Evolutionary conservation across 345 rosid species (phyloP).

Genomic region (Anacardium occidentale): DNA sequence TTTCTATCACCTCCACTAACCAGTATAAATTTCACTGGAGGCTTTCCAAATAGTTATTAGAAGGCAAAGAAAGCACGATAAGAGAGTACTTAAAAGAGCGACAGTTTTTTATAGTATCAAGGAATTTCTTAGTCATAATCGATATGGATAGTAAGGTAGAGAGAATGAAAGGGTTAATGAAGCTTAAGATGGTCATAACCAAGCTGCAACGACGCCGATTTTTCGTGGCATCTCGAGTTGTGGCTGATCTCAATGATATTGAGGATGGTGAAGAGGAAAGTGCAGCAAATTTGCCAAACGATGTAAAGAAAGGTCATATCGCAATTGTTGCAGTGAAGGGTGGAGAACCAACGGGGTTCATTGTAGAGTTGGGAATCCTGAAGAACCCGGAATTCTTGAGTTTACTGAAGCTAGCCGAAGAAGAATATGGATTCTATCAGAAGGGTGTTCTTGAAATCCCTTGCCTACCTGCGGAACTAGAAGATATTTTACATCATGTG

Average conservation of each 20-base stretch:
- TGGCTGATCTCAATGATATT: background rate
- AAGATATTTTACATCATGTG: conserved; percentile 32
- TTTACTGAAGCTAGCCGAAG: conserved; percentile 47
- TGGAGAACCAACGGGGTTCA: conserved; percentile 47
- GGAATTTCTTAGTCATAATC: background rate
- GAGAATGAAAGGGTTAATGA: conserved; percentile 22
- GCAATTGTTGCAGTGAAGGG: conserved; percentile 47
- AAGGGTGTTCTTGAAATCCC: conserved; percentile 46
- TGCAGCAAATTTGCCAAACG: conserved; percentile 28
- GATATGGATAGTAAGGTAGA: conserved; percentile 21
- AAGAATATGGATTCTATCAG: conserved; percentile 53
- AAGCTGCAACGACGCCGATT: conserved; percentile 24
- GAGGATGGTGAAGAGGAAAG: conserved; percentile 20
- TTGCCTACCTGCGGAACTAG: conserved; percentile 58
- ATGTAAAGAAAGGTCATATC: conserved; percentile 50
- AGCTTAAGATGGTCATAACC: conserved; percentile 28
- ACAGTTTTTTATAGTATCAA: background rate
- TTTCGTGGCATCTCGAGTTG: conserved; percentile 18
- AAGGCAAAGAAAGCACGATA: background rate
- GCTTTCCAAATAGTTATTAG: background rate
- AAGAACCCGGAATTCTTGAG: conserved; percentile 45
- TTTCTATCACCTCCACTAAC: conserved; percentile 7
- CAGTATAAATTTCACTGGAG: conserved; percentile 4
- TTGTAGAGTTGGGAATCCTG: conserved; percentile 43
- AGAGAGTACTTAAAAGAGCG: background rate